A percentile compares a stretch with the other conserved stretches of the same genome.
These are phyloP conservation scores for Gastrolobium bilobum DNA, from an alignment of 306 rosid species.

Conservation along the genomic window DNA sequence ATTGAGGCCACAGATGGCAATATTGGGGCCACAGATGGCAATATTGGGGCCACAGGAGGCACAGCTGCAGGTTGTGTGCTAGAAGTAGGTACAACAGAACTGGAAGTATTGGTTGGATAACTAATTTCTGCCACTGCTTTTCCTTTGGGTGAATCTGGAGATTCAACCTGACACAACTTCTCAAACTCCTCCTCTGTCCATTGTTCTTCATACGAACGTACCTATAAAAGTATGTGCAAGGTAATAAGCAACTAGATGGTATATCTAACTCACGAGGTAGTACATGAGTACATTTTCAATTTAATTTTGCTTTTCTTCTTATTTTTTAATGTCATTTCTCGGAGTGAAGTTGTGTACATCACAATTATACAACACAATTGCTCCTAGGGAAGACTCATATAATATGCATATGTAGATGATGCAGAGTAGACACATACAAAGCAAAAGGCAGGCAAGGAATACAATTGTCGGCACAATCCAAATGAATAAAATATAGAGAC, in stretches of 20 bases:
- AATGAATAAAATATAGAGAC: slow-evolving; percentile 40
- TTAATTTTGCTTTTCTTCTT: slow-evolving; percentile 10
- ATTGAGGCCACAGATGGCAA: slow-evolving; percentile 54
- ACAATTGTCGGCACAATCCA: slow-evolving; percentile 33
- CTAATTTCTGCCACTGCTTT: slow-evolving; percentile 63
- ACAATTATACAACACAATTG: background rate
- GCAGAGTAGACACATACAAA: background rate
- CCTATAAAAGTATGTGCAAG: slow-evolving; percentile 59
- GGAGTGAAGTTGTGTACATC: slow-evolving; percentile 13
- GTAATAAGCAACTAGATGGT: slow-evolving; percentile 26
- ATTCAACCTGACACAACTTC: slow-evolving; percentile 89
- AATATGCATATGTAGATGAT: background rate
- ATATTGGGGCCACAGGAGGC: slow-evolving; percentile 49
- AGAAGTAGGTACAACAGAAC: slow-evolving; percentile 55
- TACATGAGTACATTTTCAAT: slow-evolving; percentile 25
- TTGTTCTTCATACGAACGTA: slow-evolving; percentile 98
- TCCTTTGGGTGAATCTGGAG: slow-evolving; percentile 74
- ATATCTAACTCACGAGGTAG: slow-evolving; percentile 13
- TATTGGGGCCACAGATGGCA: slow-evolving; percentile 54
- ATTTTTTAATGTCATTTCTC: background rate
- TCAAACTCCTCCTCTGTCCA: slow-evolving; percentile 99
- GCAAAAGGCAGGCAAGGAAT: background rate
- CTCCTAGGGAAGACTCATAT: background rate
- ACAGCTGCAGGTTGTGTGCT: slow-evolving; percentile 56
- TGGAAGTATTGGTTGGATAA: slow-evolving; percentile 56